Evolutionary conservation across 495 filamentous ascomycete species (phyloP).

Genomic region (Staphylotrichum longicolle): DNA sequence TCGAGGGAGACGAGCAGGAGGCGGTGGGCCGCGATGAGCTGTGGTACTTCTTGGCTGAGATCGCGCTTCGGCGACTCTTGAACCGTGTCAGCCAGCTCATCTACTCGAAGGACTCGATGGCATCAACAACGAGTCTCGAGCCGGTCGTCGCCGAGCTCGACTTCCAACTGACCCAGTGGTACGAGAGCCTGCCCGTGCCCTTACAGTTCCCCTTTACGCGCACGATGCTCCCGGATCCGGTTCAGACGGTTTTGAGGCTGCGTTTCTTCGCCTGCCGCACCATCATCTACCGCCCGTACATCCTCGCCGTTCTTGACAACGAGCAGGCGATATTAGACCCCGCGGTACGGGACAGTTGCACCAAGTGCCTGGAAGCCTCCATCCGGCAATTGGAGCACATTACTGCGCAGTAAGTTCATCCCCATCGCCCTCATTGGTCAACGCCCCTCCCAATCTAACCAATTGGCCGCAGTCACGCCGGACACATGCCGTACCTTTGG

Average conservation of each 20-base stretch:
- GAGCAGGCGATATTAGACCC: conserved; percentile 67
- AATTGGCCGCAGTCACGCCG: conserved; percentile 63
- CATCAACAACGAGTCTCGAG: conserved; percentile 66
- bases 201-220: conserved; percentile 72
- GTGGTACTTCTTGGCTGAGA: conserved; percentile 83
- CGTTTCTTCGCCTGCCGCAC: conserved; percentile 82
- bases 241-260: conserved; percentile 74
- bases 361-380: conserved; percentile 77
- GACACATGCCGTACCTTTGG: conserved; percentile 85
- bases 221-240: conserved; percentile 62
- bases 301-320: conserved; percentile 74
- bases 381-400: conserved; percentile 78
- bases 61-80: conserved; percentile 70
- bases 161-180: conserved; percentile 81
- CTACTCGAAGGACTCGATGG: conserved; percentile 69
- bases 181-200: conserved; percentile 68
- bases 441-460: conserved; percentile 39
- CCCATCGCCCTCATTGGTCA: conserved; percentile 22
- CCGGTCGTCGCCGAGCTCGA: conserved; percentile 77
- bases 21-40: conserved; percentile 68
- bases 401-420: conserved; percentile 62
- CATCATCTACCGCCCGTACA: conserved; percentile 82
- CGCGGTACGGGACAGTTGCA: conserved; percentile 70
- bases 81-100: conserved; percentile 80
- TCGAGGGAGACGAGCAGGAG: conserved; percentile 66